Evolutionary conservation across 2,329 filamentous ascomycete species (phyloP).

Genomic region (Hypoxylon sp.): DNA sequence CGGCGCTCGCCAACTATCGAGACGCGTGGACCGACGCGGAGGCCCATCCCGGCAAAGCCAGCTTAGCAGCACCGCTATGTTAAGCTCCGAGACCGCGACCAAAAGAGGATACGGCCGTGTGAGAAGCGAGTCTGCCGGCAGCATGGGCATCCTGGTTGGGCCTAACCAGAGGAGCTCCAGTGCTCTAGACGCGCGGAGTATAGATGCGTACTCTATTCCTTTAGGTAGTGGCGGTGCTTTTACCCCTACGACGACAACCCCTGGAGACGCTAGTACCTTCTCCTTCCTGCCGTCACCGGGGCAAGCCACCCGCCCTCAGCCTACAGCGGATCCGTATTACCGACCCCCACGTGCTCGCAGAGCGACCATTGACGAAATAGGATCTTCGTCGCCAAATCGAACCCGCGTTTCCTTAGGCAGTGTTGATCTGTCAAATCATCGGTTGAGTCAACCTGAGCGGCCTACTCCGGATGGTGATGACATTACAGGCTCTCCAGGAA

Average conservation of each 20-base stretch:
- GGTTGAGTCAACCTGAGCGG: constrained; percentile 57
- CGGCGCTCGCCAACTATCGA: constrained; percentile 88
- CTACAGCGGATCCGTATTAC: constrained; percentile 84
- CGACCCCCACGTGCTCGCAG: constrained; percentile 82
- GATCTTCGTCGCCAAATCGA: constrained; percentile 56
- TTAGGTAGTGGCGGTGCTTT: constrained; percentile 75
- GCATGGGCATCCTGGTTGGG: constrained; percentile 66
- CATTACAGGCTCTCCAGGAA: constrained; percentile 60
- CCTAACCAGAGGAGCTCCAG: constrained; percentile 69
- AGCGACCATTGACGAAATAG: constrained; percentile 69
- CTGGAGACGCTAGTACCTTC: constrained; percentile 77
- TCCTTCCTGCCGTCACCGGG: constrained; percentile 77
- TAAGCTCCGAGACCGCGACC: constrained; percentile 76
- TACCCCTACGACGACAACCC: constrained; percentile 82
- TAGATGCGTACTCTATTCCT: constrained; percentile 63
- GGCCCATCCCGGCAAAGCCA: constrained; percentile 83
- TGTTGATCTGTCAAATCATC: constrained; percentile 58
- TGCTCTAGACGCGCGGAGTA: constrained; percentile 65
- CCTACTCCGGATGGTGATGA: constrained; percentile 59
- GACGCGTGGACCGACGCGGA: constrained; percentile 75
- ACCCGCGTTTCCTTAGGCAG: constrained; percentile 57
- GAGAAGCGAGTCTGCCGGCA: constrained; percentile 74
- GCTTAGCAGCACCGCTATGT: constrained; percentile 85
- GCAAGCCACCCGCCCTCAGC: constrained; percentile 60
- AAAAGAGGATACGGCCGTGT: constrained; percentile 74